Evolutionary conservation across 257 asterid genomes (phyloP).

Genomic region (Ligustrum vulgare): DNA sequence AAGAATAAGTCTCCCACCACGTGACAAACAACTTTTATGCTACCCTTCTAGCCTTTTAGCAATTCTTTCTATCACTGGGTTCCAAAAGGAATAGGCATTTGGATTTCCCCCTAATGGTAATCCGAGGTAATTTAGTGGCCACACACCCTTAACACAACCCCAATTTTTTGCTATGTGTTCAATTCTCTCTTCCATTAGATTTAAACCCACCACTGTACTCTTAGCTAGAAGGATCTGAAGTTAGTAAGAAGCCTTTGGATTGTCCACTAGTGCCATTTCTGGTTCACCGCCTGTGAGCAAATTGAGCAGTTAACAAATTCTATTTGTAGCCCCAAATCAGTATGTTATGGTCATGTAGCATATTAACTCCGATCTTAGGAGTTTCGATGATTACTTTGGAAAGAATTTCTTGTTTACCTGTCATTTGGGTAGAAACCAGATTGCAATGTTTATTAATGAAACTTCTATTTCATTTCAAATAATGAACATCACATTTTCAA

Average conservation of each 20-base stretch:
- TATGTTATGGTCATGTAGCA: background rate
- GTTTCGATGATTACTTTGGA: background rate
- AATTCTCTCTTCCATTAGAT: no score
- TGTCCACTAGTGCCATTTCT: background rate
- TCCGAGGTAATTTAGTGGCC: no score
- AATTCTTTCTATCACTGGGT: no score
- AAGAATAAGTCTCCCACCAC: no score
- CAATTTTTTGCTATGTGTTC: no score
- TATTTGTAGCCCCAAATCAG: background rate
- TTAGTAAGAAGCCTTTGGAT: background rate
- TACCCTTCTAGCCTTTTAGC: no score
- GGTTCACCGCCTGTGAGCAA: background rate
- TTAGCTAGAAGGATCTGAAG: background rate
- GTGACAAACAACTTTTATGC: no score
- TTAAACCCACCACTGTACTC: no score
- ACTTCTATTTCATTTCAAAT: conserved; percentile 9
- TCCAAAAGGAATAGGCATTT: no score
- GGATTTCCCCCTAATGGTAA: no score
- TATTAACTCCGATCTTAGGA: background rate
- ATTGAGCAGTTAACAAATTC: background rate
- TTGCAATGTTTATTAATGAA: conserved; percentile 6
- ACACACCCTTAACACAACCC: no score
- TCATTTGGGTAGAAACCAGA: background rate
- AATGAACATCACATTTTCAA: conserved; percentile 13
- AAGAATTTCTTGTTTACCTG: background rate